Percentiles rank a stretch among this genome's conserved stretches.
Evolutionary conservation across 2,329 filamentous ascomycete species (phyloP).

Genomic region (Aspergillus hortae): DNA sequence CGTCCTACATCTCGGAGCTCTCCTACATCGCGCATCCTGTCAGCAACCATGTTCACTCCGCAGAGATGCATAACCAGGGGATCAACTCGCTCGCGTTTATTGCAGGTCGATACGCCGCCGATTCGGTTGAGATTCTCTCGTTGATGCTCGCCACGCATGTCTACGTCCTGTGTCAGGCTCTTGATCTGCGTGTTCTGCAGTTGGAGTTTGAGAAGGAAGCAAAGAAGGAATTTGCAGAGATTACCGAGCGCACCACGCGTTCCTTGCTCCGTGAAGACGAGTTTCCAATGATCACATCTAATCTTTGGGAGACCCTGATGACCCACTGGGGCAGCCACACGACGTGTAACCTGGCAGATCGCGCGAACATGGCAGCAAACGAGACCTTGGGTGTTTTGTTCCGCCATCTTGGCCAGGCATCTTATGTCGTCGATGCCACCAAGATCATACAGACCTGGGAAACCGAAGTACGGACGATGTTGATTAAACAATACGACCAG

Average conservation of each 20-base stretch:
- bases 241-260: neutral
- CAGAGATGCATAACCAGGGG: slow-evolving; percentile 65
- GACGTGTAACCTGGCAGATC: slow-evolving; percentile 10
- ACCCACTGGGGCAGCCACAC: slow-evolving; percentile 11
- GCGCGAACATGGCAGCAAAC: neutral
- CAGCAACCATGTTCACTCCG: slow-evolving; percentile 59
- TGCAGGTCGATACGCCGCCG: slow-evolving; percentile 54
- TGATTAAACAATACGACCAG: slow-evolving; percentile 6
- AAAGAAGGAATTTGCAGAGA: slow-evolving; percentile 4
- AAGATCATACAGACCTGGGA: neutral
- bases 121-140: slow-evolving; percentile 54
- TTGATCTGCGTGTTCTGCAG: slow-evolving; percentile 45
- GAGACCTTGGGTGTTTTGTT: neutral
- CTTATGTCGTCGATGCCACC: no score
- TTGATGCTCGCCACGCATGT: slow-evolving; percentile 56
- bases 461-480: neutral
- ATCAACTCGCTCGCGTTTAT: slow-evolving; percentile 64
- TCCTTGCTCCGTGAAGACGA: neutral
- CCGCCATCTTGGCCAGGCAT: neutral
- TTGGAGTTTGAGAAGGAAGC: slow-evolving; percentile 12
- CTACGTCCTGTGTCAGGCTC: slow-evolving; percentile 57
- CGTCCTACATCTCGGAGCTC: slow-evolving; percentile 61
- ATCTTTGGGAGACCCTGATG: slow-evolving; percentile 12
- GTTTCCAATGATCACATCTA: neutral
- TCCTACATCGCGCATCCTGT: slow-evolving; percentile 61